A percentile compares a stretch with the other conserved stretches of the same genome.
Evolutionary conservation across 305 asterid genomes (phyloP).

Genomic region (Rubia peregrina): DNA sequence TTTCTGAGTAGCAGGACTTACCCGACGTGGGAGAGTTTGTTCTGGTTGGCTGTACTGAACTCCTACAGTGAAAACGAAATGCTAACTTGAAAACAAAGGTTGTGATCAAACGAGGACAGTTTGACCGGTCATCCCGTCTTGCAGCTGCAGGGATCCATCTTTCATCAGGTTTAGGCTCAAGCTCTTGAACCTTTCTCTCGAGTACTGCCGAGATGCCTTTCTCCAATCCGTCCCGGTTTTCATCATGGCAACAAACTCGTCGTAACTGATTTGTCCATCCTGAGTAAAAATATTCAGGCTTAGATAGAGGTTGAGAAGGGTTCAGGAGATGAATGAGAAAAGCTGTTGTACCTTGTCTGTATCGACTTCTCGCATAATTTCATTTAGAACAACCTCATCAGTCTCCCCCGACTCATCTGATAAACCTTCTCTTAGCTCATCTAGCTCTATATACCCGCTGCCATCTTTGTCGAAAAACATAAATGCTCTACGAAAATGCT

Average conservation of each 20-base stretch:
- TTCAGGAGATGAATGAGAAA: not conserved
- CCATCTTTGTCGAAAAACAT: constrained; percentile 89
- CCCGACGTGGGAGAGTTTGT: not conserved
- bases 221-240: constrained; percentile 96
- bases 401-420: constrained; percentile 81
- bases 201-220: constrained; percentile 91
- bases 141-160: constrained; percentile 88
- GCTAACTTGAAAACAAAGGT: not conserved
- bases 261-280: constrained; percentile 86
- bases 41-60: constrained; percentile 7
- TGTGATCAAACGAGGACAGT: constrained; percentile 50
- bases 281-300: constrained; percentile 24
- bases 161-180: constrained; percentile 90
- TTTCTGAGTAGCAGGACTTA: not conserved
- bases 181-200: constrained; percentile 92
- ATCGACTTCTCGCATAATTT: constrained; percentile 91
- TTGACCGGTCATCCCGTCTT: constrained; percentile 79
- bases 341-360: constrained; percentile 64
- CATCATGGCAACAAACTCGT: constrained; percentile 93
- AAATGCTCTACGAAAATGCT: constrained; percentile 84
- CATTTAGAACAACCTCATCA: constrained; percentile 47
- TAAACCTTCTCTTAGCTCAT: constrained; percentile 73
- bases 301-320: constrained; percentile 1
- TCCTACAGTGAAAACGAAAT: constrained; percentile 3
- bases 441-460: constrained; percentile 80